Conservation (phyloP, 176 grass and related monocot species). For the Poa pratensis region DNA sequence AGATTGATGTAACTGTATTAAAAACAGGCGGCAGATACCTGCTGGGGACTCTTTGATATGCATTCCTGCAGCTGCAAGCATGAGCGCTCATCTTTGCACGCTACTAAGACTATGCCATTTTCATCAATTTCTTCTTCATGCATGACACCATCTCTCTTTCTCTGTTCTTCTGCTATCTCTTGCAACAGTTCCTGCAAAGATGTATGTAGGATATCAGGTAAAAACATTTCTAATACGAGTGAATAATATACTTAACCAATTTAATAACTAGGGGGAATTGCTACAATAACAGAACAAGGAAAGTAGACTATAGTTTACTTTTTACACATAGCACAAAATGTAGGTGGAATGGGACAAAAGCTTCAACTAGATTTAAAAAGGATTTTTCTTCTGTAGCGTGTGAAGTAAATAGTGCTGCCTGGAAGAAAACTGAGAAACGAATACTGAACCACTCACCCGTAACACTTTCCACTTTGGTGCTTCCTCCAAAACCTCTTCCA, state of each 20-base stretch:
- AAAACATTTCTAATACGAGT: not conserved
- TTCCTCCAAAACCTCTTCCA: conserved; percentile 96
- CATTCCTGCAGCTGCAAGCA: conserved; percentile 92
- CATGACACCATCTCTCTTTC: conserved; percentile 40
- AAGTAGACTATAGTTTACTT: not conserved
- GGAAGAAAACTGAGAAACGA: conserved; percentile 37
- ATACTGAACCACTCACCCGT: conserved; percentile 68
- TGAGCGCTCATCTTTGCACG: conserved; percentile 92
- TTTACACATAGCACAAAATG: conserved; percentile 4
- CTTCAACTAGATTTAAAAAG: not conserved
- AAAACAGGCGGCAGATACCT: conserved; percentile 52
- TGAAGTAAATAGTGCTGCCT: not conserved
- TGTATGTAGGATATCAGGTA: conserved; percentile 29
- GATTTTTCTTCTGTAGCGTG: not conserved
- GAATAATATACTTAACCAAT: conserved; percentile 24
- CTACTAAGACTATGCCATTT: conserved; percentile 72
- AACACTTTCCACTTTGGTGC: conserved; percentile 97
- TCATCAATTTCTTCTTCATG: conserved; percentile 43
- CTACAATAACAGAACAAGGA: conserved; percentile 34
- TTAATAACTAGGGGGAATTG: conserved; percentile 26
- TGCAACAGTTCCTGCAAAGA: conserved; percentile 80
- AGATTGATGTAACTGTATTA: conserved; percentile 15
- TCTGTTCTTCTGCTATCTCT: conserved; percentile 90
- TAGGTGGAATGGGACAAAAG: conserved; percentile 9
- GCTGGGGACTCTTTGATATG: conserved; percentile 65